Conservation (phyloP, 495 filamentous ascomycete genomes). For the Tuber magnatum region DNA sequence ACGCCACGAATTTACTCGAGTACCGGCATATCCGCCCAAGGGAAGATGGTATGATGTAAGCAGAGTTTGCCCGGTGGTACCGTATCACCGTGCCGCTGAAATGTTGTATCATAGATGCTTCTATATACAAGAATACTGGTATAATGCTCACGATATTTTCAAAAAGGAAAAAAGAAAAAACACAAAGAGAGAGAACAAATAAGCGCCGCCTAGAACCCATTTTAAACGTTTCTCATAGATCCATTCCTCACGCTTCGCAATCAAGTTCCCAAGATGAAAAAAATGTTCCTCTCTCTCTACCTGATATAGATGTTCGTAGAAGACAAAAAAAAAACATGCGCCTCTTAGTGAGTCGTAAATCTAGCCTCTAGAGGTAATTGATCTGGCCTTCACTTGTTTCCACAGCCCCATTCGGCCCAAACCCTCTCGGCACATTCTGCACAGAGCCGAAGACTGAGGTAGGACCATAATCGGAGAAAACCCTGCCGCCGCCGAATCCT, state of each 20-base stretch:
- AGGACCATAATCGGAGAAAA: background rate
- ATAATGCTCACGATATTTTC: background rate
- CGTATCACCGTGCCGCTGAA: background rate
- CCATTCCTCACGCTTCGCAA: background rate
- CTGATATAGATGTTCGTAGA: background rate
- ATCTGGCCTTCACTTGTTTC: background rate
- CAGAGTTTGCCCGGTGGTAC: background rate
- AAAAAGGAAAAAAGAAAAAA: background rate
- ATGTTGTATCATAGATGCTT: background rate
- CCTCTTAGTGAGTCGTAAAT: background rate
- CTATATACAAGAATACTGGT: background rate
- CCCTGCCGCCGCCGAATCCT: background rate
- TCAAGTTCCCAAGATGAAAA: background rate
- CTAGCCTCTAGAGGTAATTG: background rate
- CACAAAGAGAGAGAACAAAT: background rate
- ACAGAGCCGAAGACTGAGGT: background rate
- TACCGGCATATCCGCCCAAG: background rate
- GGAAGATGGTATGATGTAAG: background rate
- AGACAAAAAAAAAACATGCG: background rate
- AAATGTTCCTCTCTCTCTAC: background rate
- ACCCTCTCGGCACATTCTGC: background rate
- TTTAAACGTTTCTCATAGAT: background rate
- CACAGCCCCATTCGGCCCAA: background rate
- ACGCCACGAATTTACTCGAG: background rate
- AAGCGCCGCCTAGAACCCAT: background rate